Evolutionary conservation across 2,329 filamentous ascomycete genomes (phyloP), one percentile per base, ranked within the genome.

Genomic region (Exophiala xenobiotica): DNA sequence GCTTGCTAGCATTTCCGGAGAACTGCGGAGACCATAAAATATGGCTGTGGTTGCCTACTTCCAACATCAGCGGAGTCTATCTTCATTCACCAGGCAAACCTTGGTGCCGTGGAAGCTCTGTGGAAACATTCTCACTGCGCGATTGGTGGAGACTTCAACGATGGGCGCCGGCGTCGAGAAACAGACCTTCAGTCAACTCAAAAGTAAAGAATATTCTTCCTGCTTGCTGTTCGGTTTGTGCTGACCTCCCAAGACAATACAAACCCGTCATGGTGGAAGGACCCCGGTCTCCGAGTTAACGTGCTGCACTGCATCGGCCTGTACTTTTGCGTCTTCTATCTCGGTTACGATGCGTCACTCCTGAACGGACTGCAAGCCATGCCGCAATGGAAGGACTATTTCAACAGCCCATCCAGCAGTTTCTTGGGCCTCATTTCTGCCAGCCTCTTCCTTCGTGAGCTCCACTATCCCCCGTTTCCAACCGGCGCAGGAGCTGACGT

Each of bases 381-480:
- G 49, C 48, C 58, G 0, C 64, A 87, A 65, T 88, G 85, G 85
- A 70, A 82, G 9, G 71, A 70, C 14, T 88, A 78, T 70, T 86
- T 87, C 67, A 73, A 83, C 60, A 64, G 70, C 26, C 66, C 67
- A 0, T 57, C 60, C 23, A 46, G 69, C 0, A 70, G 77, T 48
- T 70, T 71, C 18, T 76, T 80, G 45, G 79, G 79, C 37, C 73
- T 76, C 1, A 72, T 88, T 64, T 88, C 87, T 62, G 87, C 85
- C 2, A 78, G 82, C 9, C 87, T 88, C 64, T 86, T 82, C 1
- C 83, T 88, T 40, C 84, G n/a, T n/a, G n/a, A n/a, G n/a, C n/a
- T n/a, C n/a, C n/a, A n/a, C n/a, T n/a, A 85, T 49, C 84, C 6
- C 16, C 33, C 33, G 7, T 38, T 16, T 7, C 33, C 6, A 6